phyloP scores from a whole-genome alignment of 164 flowering plant species.

The Chimonanthus praecox region DNA sequence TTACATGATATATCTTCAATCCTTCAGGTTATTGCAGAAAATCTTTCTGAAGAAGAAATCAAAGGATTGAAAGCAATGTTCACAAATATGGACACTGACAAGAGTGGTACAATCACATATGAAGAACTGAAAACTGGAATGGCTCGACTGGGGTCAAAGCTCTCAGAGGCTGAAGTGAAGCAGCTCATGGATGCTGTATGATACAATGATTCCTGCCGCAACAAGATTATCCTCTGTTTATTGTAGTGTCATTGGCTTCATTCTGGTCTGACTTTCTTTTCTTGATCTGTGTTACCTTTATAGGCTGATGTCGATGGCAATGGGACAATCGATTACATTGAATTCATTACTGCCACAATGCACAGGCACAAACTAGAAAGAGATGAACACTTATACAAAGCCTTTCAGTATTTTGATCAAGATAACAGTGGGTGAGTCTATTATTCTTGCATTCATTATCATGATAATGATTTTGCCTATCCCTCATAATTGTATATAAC shows the following conservation, averaged over 20 bases:
- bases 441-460: not conserved
- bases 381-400: slow-evolving; percentile 79
- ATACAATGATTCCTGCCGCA: slow-evolving; percentile 1
- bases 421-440: slow-evolving; percentile 80
- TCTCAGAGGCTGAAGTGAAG: slow-evolving; percentile 74
- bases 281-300: slow-evolving; percentile 2
- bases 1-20: not conserved
- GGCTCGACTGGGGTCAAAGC: slow-evolving; percentile 85
- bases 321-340: slow-evolving; percentile 87
- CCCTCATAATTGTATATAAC: not conserved
- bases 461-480: not conserved
- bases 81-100: slow-evolving; percentile 82
- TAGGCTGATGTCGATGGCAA: slow-evolving; percentile 97
- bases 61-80: slow-evolving; percentile 89
- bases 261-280: not conserved
- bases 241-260: not conserved
- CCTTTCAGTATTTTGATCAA: slow-evolving; percentile 81
- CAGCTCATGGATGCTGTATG: slow-evolving; percentile 97
- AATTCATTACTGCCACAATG: slow-evolving; percentile 93
- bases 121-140: slow-evolving; percentile 81
- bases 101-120: slow-evolving; percentile 85
- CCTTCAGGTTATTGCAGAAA: slow-evolving; percentile 81
- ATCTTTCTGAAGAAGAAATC: slow-evolving; percentile 78
- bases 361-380: slow-evolving; percentile 78
- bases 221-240: not conserved